Evolutionary conservation across 129 eudicot species (phyloP), one percentile per base, ranked within the genome.

Genomic region (Tagetes patula): DNA sequence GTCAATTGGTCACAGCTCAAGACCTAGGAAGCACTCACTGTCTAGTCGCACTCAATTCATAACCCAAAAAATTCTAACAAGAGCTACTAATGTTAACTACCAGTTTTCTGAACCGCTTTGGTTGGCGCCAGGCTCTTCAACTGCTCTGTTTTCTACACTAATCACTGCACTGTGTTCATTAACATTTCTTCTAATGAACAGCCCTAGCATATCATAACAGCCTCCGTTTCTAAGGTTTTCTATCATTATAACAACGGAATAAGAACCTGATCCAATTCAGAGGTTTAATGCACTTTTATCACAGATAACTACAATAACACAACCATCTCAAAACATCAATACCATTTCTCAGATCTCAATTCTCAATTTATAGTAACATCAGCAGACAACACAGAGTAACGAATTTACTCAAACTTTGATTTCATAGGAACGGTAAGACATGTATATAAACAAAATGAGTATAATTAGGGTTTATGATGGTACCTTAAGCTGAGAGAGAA

Each of bases 401-500:
- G 20, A 58, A 69, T 69, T 39, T 58, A 68, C 62, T 58, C 69
- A 37, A 36, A 7, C 20, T 36, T 20, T 11, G n/a, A 56, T 36
- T 37, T 59, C 33, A 39, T 39, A 64, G 0, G 34, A 64, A 64
- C 33, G 45, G 14, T 67, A 76, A 43, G 6, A 45, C 1, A 1
- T 3, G 36, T 55, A 30, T 27, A 79, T 10, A 42, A 20, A 40
- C 7, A 3, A 3, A 8, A 3, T 2, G 27, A 76, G 33, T 37
- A 45, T 13, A 9, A 60, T 72, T 52, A 42, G 86, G 73, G 79
- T 49, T 63, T 50, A 50, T 56, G 61, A 53, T 33, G 60, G 60
- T 84, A 94, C 97, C 97, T 94, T 90, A 67, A 90, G 97, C 43
- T 88, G 91, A 32, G 96, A 86, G 34, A 95, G 96, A 37, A 90